phyloP scores from a whole-genome alignment of 441 rosid genomes.

The Breynia disticha region DNA sequence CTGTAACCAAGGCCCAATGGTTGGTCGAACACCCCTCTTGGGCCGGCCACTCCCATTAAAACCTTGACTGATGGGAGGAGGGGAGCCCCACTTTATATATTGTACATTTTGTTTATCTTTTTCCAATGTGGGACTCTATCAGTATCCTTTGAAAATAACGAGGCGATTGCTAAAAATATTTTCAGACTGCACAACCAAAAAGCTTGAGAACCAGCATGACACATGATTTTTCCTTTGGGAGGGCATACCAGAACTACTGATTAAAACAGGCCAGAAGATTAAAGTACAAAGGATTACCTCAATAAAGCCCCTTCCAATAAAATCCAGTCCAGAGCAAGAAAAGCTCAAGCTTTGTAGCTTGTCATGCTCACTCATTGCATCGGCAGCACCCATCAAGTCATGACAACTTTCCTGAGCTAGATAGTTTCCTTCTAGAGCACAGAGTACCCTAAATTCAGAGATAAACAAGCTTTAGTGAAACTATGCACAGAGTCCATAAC shows the following conservation, averaged over 20 bases:
- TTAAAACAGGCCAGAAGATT: no score
- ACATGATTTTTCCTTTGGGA: no score
- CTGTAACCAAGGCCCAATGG: no score
- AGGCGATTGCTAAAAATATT: background rate
- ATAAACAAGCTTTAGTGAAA: background rate
- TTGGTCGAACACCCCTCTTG: no score
- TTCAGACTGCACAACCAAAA: no score
- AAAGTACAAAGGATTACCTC: constrained; percentile 37
- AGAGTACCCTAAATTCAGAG: constrained; percentile 47
- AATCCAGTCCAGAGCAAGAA: constrained; percentile 47
- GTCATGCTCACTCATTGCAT: constrained; percentile 26
- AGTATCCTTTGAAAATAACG: background rate
- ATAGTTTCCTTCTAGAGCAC: constrained; percentile 75
- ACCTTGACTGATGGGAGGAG: no score
- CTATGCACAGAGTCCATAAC: background rate
- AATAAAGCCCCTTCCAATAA: constrained; percentile 72
- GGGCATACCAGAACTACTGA: no score
- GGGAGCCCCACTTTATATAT: no score
- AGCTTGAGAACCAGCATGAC: no score
- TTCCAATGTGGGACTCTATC: no score
- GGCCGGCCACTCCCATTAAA: no score
- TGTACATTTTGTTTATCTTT: no score
- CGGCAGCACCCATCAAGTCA: constrained; percentile 28
- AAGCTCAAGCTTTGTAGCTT: constrained; percentile 48
- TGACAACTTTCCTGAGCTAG: constrained; percentile 44